Evolutionary conservation across 495 filamentous ascomycete species (phyloP), one percentile per base, ranked within the genome.

Genomic region (Wilcoxina mikolae): DNA sequence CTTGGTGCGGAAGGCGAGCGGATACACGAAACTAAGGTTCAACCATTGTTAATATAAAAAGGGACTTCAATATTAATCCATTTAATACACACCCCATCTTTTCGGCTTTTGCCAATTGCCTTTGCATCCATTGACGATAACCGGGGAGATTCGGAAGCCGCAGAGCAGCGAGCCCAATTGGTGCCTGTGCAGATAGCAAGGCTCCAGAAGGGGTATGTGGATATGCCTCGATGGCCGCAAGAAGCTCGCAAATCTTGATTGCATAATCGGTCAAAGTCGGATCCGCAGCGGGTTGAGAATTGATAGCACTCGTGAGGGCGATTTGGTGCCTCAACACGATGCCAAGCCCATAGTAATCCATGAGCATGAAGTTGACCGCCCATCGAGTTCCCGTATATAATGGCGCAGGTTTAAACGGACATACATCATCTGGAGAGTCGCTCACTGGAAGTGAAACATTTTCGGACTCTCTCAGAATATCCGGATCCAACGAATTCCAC

Each of bases 281-380:
- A 46, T 46, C 43, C 18, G 18, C 7, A 44, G 41, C 18, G 7
- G 31, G 46, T 26, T 58, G 56, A 31, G 55, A 55, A 22, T 72
- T 67, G 33, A 78, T 60, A 9, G 73, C 68, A 41, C 73, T 68
- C 28, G 61, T 65, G 25, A 65, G 57, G 42, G 79, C 72, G 11
- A 80, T 73, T 58, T 89, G 84, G 59, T 84, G 82, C 48, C 78
- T 81, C 67, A 83, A 86, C 83, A 91, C 87, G 44, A 90, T 69
- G 7, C 82, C 74, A 12, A 90, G 77, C 24, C 80, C 80, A 56
- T 84, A 80, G 71, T 85, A 84, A 61, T 94, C 87, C 52, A 86
- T 74, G 55, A 75, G 73, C n/a, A 82, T 68, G 54, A 82, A 77
- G 54, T 94, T 95, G 46, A 78, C 71, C 17, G 76, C 73, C 71